Evolutionary conservation across 306 rosid species (phyloP), one percentile per base, ranked within the genome.

Genomic region (Prunus salicina): DNA sequence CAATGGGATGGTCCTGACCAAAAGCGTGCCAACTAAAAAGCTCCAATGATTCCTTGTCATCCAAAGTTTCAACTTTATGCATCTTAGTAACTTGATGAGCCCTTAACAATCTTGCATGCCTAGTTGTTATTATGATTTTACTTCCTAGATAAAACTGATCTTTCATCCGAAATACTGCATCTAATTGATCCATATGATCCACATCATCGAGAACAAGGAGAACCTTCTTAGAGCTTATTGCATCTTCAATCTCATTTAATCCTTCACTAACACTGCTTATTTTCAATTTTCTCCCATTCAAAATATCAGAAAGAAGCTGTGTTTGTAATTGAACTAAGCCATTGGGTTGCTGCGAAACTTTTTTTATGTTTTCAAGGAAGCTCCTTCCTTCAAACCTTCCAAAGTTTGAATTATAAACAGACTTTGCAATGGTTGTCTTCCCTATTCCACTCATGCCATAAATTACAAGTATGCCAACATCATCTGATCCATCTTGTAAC

Each of bases 21-120:
- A 72, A 72, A 13, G 66, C 66, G 15, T 72, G 53, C 76, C 18
- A 55, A 38, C 66, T 55, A 1, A 72, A 72, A 8, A 72, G 66
- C 53, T 20, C 19, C 7, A 56, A 8, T 8, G 76, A 38, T 13
- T 72, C 66, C 0, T 2, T 0, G 0, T 8, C 0, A 0, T 8
- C 0, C 52, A 72, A 56, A 55, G 38, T 25, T 41, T 0, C 53
- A 55, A 72, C 66, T 34, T 15, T 5, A 24, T 34, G 22, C 9
- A 13, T 25, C 25, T 5, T 22, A 3, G 22, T 34, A 41, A 38
- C 20, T 72, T 46, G 52, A 6, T 14, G 15, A 2, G 16, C 53
- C 41, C 8, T 72, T 56, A 22, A 18, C 30, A 28, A 2, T 3
- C 53, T 38, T 72, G 30, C 76, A 20, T 10, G 53, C 76, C 53